Evolutionary conservation across 1,284 basidiomycete genomes (phyloP).

Genomic region (Ustilago shanxiensis): DNA sequence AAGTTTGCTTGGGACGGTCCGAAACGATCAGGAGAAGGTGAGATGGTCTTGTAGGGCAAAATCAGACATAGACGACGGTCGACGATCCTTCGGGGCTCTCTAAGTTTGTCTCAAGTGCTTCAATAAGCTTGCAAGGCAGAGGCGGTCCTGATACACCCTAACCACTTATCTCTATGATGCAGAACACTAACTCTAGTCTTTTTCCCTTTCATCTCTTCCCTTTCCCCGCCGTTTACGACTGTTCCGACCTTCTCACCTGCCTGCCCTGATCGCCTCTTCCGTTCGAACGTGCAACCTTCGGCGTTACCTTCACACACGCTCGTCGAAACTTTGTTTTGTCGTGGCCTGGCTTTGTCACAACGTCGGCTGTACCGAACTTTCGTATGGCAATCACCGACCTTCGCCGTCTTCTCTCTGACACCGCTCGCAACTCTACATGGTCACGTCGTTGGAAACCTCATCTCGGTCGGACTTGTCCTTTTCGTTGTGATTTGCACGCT

Average conservation of each 20-base stretch:
- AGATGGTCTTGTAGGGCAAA: no score
- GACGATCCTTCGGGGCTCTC: no score
- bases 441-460: neutral
- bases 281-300: neutral
- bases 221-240: neutral
- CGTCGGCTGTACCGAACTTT: slow-evolving; percentile 4
- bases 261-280: neutral
- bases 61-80: no score
- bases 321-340: neutral
- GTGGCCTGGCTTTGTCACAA: neutral
- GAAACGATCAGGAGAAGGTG: no score
- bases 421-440: neutral
- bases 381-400: neutral
- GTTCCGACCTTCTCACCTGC: neutral
- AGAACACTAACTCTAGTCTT: slow-evolving; percentile 9
- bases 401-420: neutral
- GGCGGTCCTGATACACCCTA: neutral
- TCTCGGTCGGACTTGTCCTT: neutral
- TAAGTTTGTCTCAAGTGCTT: no score
- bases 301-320: neutral
- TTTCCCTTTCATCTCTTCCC: neutral
- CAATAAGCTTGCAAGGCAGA: no score
- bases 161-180: neutral
- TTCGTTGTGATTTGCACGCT: neutral
- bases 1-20: no score